Evolutionary conservation across 2,329 filamentous ascomycete genomes (phyloP).

Genomic region (Apiospora malaysiana): DNA sequence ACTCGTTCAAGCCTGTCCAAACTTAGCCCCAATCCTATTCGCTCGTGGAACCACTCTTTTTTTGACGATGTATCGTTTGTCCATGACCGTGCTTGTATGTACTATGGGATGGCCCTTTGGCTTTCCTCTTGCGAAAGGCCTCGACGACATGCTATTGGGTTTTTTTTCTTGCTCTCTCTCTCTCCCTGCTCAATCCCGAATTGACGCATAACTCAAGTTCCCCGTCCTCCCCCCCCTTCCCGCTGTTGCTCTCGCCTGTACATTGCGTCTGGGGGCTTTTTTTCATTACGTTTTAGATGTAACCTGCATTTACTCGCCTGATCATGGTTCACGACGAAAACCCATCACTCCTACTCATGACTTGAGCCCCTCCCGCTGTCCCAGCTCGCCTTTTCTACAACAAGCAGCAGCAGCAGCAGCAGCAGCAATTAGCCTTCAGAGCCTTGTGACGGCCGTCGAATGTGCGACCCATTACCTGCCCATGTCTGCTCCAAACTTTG

Average conservation of each 20-base stretch:
- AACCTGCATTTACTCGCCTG: slow-evolving; percentile 3
- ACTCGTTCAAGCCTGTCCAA: slow-evolving; percentile 5
- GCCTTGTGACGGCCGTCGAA: not conserved
- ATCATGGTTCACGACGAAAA: slow-evolving; percentile 14
- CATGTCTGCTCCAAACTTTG: slow-evolving; percentile 55
- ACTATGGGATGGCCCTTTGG: not conserved
- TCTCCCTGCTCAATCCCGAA: not conserved
- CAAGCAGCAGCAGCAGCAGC: not conserved
- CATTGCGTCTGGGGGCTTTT: not conserved
- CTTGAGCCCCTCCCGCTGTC: slow-evolving; percentile 12
- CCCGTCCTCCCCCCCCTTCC: not conserved
- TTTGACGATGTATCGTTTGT: not conserved
- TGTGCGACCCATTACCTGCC: slow-evolving; percentile 19
- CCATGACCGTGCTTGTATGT: not conserved
- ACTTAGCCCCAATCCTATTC: slow-evolving; percentile 14
- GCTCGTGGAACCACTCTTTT: slow-evolving; percentile 4
- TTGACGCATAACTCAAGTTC: not conserved
- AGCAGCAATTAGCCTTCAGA: not conserved
- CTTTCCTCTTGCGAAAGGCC: not conserved
- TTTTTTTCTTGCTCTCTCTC: not conserved
- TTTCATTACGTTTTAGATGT: slow-evolving; percentile 4
- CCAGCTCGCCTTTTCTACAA: not conserved
- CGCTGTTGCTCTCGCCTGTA: not conserved
- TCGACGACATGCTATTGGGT: not conserved
- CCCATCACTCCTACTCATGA: slow-evolving; percentile 8